A percentile compares a stretch with the other conserved stretches of the same genome.
Evolutionary conservation across 768 basidiomycete genomes (phyloP).

Genomic region (Candolleomyces aberdarensis): DNA sequence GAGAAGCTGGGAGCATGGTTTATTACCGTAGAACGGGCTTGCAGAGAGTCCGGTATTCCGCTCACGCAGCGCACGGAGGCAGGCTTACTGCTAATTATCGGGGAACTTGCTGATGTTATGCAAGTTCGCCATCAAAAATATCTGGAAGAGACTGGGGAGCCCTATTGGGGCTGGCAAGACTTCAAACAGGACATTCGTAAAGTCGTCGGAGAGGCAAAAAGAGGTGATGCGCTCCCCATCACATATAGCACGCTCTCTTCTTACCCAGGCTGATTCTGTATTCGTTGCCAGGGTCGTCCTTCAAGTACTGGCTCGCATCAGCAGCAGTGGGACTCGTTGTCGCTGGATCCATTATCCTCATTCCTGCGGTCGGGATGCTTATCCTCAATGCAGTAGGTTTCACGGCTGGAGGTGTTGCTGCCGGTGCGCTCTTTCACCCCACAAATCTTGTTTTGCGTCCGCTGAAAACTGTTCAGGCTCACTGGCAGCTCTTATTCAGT

Average conservation of each 20-base stretch:
- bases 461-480: neutral
- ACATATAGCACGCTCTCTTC: neutral
- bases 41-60: neutral
- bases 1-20: neutral
- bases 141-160: neutral
- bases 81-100: neutral
- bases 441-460: neutral
- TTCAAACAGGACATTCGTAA: neutral
- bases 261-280: neutral
- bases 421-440: neutral
- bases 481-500: neutral
- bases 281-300: neutral
- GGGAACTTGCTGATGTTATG: neutral
- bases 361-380: neutral
- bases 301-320: neutral
- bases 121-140: neutral
- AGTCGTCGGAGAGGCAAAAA: neutral
- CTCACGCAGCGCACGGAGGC: neutral
- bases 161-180: neutral
- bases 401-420: neutral
- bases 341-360: neutral
- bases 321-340: neutral
- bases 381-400: neutral
- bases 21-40: neutral
- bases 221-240: neutral